Evolutionary conservation across 352 stramenopile species (phyloP).

Genomic region (Phytophthora fragariaefolia): DNA sequence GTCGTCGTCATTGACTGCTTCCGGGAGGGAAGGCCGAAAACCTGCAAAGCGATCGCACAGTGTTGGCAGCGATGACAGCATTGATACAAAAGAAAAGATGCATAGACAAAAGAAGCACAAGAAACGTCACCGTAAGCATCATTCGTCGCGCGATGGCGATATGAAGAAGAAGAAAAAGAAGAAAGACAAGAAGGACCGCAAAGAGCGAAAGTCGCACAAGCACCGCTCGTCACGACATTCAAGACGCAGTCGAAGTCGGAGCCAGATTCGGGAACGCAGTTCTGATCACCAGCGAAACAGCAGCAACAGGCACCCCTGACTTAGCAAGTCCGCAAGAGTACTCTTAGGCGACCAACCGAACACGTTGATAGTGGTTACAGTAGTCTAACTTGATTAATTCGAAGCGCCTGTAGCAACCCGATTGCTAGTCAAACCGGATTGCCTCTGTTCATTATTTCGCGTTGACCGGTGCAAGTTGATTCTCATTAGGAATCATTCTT

Average conservation of each 20-base stretch:
- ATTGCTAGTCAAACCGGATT: too few species aligned
- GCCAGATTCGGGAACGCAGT: conserved; percentile 19
- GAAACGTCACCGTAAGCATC: conserved; percentile 40
- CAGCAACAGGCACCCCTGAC: conserved; percentile 15
- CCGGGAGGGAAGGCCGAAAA: conserved; percentile 1
- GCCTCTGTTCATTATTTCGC: conserved; percentile 22
- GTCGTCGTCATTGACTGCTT: neutral
- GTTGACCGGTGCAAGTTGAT: too few species aligned
- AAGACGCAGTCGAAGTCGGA: conserved; percentile 36
- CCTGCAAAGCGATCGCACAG: conserved; percentile 20
- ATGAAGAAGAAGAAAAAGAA: conserved; percentile 34
- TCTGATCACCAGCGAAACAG: conserved; percentile 20
- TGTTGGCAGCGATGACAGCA: conserved; percentile 4
- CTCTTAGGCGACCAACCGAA: too few species aligned
- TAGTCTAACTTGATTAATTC: too few species aligned
- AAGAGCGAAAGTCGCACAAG: conserved; percentile 42
- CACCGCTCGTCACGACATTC: conserved; percentile 31
- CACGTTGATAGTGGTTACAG: too few species aligned
- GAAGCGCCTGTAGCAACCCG: too few species aligned
- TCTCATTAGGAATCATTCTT: too few species aligned
- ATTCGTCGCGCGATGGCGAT: conserved; percentile 32
- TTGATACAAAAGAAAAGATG: conserved; percentile 30
- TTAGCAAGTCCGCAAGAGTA: too few species aligned
- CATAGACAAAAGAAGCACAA: conserved; percentile 47
- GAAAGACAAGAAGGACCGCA: conserved; percentile 36